phyloP scores from a whole-genome alignment of 2,329 filamentous ascomycete genomes.

The Trichoderma afroharzianum region DNA sequence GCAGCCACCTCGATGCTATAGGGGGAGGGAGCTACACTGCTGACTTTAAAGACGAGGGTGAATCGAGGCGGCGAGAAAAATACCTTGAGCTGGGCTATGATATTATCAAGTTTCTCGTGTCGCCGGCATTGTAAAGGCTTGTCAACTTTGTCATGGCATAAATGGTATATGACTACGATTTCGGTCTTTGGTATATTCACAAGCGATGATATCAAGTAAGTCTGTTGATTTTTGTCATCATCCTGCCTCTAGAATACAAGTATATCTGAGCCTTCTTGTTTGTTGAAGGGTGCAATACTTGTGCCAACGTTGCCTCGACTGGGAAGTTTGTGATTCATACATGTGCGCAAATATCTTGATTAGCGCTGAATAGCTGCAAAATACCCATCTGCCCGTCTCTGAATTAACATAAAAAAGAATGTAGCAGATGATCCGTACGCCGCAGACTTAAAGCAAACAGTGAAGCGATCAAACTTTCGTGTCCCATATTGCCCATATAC shows the following conservation, averaged over 20 bases:
- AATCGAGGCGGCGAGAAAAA: conserved; percentile 22
- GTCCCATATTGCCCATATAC: not conserved
- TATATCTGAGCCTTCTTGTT: not conserved
- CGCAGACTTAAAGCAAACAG: not conserved
- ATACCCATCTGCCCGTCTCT: not conserved
- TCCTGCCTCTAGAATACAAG: not conserved
- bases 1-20: conserved; percentile 46
- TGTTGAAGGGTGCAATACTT: not conserved
- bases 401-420: not conserved
- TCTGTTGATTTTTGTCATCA: not conserved
- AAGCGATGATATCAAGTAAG: not conserved
- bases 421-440: not conserved
- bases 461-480: not conserved
- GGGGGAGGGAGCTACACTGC: conserved; percentile 43
- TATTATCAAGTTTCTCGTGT: conserved; percentile 52
- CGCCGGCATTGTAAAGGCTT: conserved; percentile 42
- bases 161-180: not conserved
- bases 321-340: not conserved
- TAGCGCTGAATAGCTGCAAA: not conserved
- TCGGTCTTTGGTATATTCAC: not conserved
- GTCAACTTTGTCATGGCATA: not conserved
- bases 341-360: not conserved
- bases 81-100: conserved; percentile 52
- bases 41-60: conserved; percentile 26
- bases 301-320: not conserved